Base-by-base conservation (phyloP, 2,329 filamentous ascomycete genomes). In the Ophiocordyceps polyrhachis-furcata region DNA sequence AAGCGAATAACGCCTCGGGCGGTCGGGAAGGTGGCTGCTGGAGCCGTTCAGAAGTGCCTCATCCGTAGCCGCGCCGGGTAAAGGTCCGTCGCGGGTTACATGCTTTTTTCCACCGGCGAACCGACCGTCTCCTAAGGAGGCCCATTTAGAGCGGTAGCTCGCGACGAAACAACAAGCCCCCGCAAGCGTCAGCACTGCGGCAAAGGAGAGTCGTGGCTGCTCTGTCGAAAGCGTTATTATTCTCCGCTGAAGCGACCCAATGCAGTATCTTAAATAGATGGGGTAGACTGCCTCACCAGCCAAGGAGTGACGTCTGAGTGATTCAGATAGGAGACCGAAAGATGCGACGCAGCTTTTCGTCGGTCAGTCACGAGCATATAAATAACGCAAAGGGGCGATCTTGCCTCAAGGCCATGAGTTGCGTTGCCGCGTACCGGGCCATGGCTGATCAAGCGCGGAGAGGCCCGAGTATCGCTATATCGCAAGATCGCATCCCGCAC, bases 271-370 rank as follows among this genome's bases (percentile, higher is more conserved):
- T 4, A 5, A 12, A 19, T 20, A 6, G 7, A 12, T 13, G 14
- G 31, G 17, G 13, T 9, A 20, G 19, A 41, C 15, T 49, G 56
- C 45, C 42, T 25, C 54, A 71, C 71, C 67, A 49, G 68, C 64
- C 44, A 73, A 56, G 19, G 66, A 67, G 50, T 72, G 69, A 37
- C 62, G 62, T 46, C 71, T 64, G 13, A 71, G 53, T 7, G 62
- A 66, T 48, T 63, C 58, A 3, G 62, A 64, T 14, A 72, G 59
- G 58, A 68, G 73, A 40, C 66, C 52, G 53, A 73, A 70, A 3
- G 68, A 71, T 41, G 60, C 52, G 14, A 69, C 52, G 48, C 67
- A 64, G 52, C 70, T 73, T 31, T 1, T 41, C 32, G 25, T 8
- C 3, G 28, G 45, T 31, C 43, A 43, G 46, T 28, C 25, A 28